Percentiles rank a stretch among this genome's conserved stretches.
Evolutionary conservation across 176 grass and related monocot species (phyloP).

Genomic region (Juncus effusus): DNA sequence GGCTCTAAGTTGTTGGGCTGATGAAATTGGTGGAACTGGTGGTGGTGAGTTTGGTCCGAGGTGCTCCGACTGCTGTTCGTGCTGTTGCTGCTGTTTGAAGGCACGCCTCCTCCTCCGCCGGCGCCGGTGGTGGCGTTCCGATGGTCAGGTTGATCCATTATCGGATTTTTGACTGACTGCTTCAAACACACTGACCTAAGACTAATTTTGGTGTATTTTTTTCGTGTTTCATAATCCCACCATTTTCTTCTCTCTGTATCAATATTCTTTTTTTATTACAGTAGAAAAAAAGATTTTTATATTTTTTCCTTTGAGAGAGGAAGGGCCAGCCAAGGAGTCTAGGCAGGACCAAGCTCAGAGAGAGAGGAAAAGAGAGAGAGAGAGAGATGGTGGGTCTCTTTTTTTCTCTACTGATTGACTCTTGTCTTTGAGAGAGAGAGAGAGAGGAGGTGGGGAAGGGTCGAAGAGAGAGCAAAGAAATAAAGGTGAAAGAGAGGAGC

Average conservation of each 20-base stretch:
- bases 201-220: neutral
- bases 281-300: neutral
- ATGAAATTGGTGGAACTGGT: conserved; percentile 41
- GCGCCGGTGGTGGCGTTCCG: conserved; percentile 26
- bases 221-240: conserved; percentile 10
- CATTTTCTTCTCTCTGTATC: neutral
- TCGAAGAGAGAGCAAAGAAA: conserved; percentile 19
- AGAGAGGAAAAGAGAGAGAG: conserved; percentile 5
- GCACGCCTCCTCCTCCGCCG: conserved; percentile 32
- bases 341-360: conserved; percentile 5
- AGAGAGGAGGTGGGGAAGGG: conserved; percentile 22
- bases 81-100: conserved; percentile 69
- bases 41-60: conserved; percentile 58
- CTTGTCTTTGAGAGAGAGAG: conserved; percentile 22
- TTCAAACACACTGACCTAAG: neutral
- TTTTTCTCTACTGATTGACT: conserved; percentile 29
- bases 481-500: conserved; percentile 2
- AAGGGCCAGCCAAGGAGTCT: neutral
- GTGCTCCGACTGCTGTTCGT: conserved; percentile 87
- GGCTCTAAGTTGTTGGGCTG: conserved; percentile 47
- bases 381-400: conserved; percentile 25
- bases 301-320: neutral
- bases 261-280: conserved; percentile 11
- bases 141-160: conserved; percentile 30
- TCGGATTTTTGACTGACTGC: neutral